Evolutionary conservation across 305 asterid genomes (phyloP), one percentile per base, ranked within the genome.

Genomic region (Fraxinus angustifolia): DNA sequence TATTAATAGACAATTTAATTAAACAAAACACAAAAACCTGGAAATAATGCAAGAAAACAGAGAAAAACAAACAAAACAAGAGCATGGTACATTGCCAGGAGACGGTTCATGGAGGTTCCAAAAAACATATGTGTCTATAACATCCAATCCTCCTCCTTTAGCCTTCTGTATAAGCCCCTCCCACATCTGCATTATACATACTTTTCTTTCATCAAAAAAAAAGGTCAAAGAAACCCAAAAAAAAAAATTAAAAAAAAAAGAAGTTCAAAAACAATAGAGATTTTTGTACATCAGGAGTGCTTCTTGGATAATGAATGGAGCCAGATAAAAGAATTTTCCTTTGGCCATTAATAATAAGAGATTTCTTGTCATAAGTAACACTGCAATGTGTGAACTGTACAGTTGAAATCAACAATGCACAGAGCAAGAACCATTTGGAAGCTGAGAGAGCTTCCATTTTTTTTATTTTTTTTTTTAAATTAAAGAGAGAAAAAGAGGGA

Each of bases 291-390:
- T 96, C 97, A 74, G 98, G 97, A 70, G 97, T 85, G 81, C 99
- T 95, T 91, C 99, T 91, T 56, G 99, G 99, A 78, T 95, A 95
- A 85, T 96, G 99, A 86, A 96, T 93, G 86, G 99, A 96, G 78
- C 98, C 98, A 74, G 97, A 96, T 38, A 96, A 81, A 31, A 96
- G 85, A 58, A 96, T 91, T 85, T 88, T 94, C 85, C 93, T 93
- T 4, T 87, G 90, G 70, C 99, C 98, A 92, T 94, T 86, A 84
- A 95, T 94, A 78, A 91, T 77, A 19, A 95, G 92, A 35, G 95
- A 82, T 75, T 90, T 94, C 26, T 80, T 87, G 70, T 96, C 99
- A 86, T 96, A 96, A n/a, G 90, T 84, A 2, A 96, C 99, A 82
- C 89, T 85, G 88, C 96, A 90, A 76, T 88, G 84, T 53, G 89